These are phyloP conservation scores for Tremellales sp. DNA, from an alignment of 1,284 basidiomycete species.

Conservation along the genomic window DNA sequence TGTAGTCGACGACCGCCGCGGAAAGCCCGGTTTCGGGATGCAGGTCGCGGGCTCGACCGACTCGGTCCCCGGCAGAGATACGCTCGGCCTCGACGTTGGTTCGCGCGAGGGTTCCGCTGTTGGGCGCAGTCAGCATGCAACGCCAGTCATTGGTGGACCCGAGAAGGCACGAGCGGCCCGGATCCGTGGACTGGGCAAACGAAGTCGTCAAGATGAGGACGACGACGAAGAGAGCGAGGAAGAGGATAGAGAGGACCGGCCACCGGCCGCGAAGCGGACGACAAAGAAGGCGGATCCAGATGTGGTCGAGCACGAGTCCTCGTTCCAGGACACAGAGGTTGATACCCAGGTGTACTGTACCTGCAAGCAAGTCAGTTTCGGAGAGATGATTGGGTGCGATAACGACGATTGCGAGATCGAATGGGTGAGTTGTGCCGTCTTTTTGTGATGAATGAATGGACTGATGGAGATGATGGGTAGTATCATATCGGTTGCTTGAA, in stretches of 20 bases:
- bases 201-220: conserved; percentile 32
- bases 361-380: conserved; percentile 69
- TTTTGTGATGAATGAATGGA: not conserved
- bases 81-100: conserved; percentile 21
- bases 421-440: conserved; percentile 68
- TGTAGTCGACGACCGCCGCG: conserved; percentile 15
- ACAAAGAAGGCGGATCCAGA: conserved; percentile 11
- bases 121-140: conserved; percentile 13
- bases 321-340: conserved; percentile 48
- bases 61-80: conserved; percentile 14
- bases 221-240: conserved; percentile 34
- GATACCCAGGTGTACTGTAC: conserved; percentile 79
- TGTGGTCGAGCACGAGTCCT: conserved; percentile 12
- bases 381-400: conserved; percentile 98
- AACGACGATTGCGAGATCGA: conserved; percentile 80
- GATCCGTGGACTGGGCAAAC: conserved; percentile 23
- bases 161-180: conserved; percentile 8
- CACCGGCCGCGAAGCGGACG: conserved; percentile 18
- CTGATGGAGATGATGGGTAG: conserved; percentile 49
- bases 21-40: conserved; percentile 18
- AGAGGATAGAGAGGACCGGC: conserved; percentile 17
- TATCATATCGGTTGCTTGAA: conserved; percentile 81
- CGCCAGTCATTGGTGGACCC: conserved; percentile 9
- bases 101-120: conserved; percentile 16
- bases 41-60: conserved; percentile 24